Percentiles rank a stretch among this genome's conserved stretches.
These are phyloP conservation scores for Cordyceps javanica DNA, from an alignment of 2,329 filamentous ascomycete species.

Conservation along the genomic window DNA sequence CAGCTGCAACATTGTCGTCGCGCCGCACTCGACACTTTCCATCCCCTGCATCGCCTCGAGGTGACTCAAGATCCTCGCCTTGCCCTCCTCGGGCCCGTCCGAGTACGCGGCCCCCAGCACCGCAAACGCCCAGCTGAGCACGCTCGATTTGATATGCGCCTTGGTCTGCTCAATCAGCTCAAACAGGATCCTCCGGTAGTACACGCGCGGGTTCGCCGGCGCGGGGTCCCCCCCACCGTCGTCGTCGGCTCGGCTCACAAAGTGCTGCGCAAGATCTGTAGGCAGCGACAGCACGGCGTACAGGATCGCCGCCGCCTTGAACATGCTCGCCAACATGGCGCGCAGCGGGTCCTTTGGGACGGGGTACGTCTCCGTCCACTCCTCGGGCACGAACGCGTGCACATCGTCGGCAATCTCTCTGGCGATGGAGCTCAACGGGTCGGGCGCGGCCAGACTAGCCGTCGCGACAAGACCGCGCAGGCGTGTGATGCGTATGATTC, in stretches of 20 bases:
- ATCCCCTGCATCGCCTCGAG: not conserved
- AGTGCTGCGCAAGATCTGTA: not conserved
- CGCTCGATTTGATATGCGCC: not conserved
- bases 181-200: not conserved
- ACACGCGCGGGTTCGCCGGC: not conserved
- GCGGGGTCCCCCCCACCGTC: not conserved
- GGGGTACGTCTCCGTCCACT: not conserved
- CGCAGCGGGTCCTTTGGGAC: not conserved
- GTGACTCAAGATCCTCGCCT: not conserved
- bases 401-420: not conserved
- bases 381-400: not conserved
- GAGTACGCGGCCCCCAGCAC: constrained; percentile 1
- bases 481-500: not conserved
- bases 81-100: not conserved
- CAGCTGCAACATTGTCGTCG: constrained; percentile 1
- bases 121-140: constrained; percentile 4
- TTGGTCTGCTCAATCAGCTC: not conserved
- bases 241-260: not conserved
- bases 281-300: constrained; percentile 2
- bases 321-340: not conserved
- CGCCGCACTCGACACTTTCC: constrained; percentile 1
- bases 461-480: not conserved
- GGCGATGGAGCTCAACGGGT: not conserved
- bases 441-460: not conserved
- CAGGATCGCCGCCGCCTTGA: not conserved